Evolutionary conservation across 345 rosid genomes (phyloP), one percentile per base, ranked within the genome.

Genomic region (Melaleuca alternifolia): DNA sequence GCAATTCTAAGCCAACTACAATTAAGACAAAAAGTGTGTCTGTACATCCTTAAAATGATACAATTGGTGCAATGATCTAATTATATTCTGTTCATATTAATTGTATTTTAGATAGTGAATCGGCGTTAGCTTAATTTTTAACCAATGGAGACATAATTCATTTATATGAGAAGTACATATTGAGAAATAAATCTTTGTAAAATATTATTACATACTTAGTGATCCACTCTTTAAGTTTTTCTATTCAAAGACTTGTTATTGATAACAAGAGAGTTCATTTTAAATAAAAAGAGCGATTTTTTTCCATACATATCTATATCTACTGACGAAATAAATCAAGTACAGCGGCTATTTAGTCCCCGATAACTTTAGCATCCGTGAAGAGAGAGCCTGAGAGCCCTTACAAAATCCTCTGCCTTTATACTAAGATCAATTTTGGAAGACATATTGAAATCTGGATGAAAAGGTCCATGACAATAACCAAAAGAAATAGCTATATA

Each of bases 271-370:
- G 8, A 62, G 41, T 28, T 62, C 0, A 0, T 5, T 1, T 62
- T 62, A 62, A 62, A 28, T 62, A 14, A 30, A 41, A 28, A 1
- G 0, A 10, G 76, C 0, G 10, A 13, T n/a, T 61, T n/a, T 30
- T 62, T 14, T 28, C 76, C 21, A 28, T 30, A 3, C 2, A 16
- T 4, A 65, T 33, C 7, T 65, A 33, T 65, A 65, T 33, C 2
- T 16, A 23, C 21, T 33, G 77, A 65, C 8, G 77, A 65, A 33
- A 65, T 33, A 10, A 65, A 33, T 33, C 46, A 16, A 30, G 46
- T 9, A 4, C 16, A 1, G 1, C 44, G 3, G 46, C 46, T 65
- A 16, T 65, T 4, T 8, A 65, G 46, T 15, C 2, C 26, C 1
- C 10, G 3, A 71, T 71, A 71, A 33, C 20, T 71, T 71, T 18